Evolutionary conservation across 805 yeast genomes (phyloP).

Genomic region (Wickerhamiella nectarea): DNA sequence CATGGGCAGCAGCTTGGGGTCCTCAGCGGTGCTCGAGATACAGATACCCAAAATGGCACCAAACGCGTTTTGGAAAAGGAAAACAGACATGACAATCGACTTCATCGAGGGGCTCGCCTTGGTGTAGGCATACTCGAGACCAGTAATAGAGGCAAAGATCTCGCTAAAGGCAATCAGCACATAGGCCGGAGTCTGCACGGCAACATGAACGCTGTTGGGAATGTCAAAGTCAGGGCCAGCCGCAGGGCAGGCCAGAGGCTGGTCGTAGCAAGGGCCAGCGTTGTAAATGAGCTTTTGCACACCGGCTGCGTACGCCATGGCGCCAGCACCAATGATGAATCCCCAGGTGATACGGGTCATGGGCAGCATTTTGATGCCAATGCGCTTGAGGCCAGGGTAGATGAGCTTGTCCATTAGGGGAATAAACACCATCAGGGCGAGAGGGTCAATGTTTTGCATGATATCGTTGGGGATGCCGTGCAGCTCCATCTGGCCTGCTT

Average conservation of each 20-base stretch:
- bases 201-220: slow-evolving; percentile 50
- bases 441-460: slow-evolving; percentile 60
- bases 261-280: slow-evolving; percentile 60
- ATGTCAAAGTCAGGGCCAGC: slow-evolving; percentile 16
- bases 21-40: slow-evolving; percentile 47
- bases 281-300: slow-evolving; percentile 56
- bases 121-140: slow-evolving; percentile 72
- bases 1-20: slow-evolving; percentile 61
- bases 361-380: slow-evolving; percentile 34
- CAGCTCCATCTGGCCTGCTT: slow-evolving; percentile 58
- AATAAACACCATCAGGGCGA: slow-evolving; percentile 62
- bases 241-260: slow-evolving; percentile 42
- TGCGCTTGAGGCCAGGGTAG: slow-evolving; percentile 39
- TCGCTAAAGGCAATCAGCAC: slow-evolving; percentile 61
- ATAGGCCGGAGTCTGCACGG: slow-evolving; percentile 61
- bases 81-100: slow-evolving; percentile 46
- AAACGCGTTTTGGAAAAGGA: slow-evolving; percentile 58
- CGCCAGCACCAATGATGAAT: slow-evolving; percentile 45
- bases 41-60: slow-evolving; percentile 71
- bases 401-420: slow-evolving; percentile 53
- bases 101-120: slow-evolving; percentile 64
- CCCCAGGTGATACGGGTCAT: slow-evolving; percentile 60
- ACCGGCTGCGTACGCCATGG: slow-evolving; percentile 68
- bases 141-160: slow-evolving; percentile 68
- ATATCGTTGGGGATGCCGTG: slow-evolving; percentile 75